Base-by-base conservation (phyloP, 345 rosid genomes). In the Populus simonii region DNA sequence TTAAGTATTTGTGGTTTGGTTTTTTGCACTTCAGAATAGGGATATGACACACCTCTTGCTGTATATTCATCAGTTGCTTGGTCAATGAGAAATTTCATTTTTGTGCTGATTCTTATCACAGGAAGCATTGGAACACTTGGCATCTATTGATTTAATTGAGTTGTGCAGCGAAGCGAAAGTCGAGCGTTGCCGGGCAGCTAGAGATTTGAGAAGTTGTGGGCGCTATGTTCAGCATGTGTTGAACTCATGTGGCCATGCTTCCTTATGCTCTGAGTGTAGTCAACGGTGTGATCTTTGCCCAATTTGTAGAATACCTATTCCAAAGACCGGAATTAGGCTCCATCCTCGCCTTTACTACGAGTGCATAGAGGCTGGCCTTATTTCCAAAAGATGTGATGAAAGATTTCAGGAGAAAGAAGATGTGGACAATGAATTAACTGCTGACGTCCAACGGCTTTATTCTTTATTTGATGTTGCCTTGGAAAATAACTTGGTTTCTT, bases 181-280 rank as follows among this genome's bases (percentile, higher is more conserved):
- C 66, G 99, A 96, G 87, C 84, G 76, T 2, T 96, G 99, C 68
- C 86, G 99, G 47, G 99, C 98, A n/a, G 85, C 96, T 75, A 92
- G 99, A 79, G 97, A 96, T 86, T 85, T 94, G 86, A 82, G 95
- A 71, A 90, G 97, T 79, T 94, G 99, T 57, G 98, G 93, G 38
- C 88, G 92, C 55, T 87, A 81, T 77, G 99, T 94, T 23, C 88
- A 87, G 70, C 76, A 87, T 84, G 90, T 86, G 23, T 81, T 96
- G 76, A 88, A 72, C 79, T 85, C 97, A 3, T 96, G 99, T 68
- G 89, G 97, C 51, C 99, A 96, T 88, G 97, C 99, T 18, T 96
- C 97, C 20, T 82, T 96, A 80, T 94, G 98, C 84, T 78, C 78
- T 5, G 98, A 94, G 89, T 96, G 98, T 80, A 84, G 90, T 78